Base-by-base conservation (phyloP, 306 rosid genomes). In the Acacia crassicarpa region DNA sequence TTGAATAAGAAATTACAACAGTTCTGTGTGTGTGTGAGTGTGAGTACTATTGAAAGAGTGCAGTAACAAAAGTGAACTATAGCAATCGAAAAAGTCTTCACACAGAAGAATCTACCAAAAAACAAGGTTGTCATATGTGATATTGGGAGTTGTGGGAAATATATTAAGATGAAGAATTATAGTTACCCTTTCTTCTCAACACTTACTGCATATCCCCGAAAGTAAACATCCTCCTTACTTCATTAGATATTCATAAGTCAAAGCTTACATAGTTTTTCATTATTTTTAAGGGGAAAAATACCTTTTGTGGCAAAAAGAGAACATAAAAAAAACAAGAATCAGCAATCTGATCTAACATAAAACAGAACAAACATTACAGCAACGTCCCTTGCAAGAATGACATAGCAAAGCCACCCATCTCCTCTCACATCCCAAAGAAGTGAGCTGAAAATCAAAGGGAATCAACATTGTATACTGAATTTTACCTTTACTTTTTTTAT, bases 371-470 rank as follows among this genome's bases (percentile, higher is more conserved):
- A 30, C 46, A 46, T 13, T 53, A 38, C 14, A 30, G 35, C 6
- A 54, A 27, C 32, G 74, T 51, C 69, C 80, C 58, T 53, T 58
- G 40, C 68, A 59, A 72, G 33, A 48, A 71, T 62, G 16, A 48
- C 56, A 44, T 23, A 53, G 63, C 70, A 71, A 72, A 63, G 43
- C 43, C 41, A 15, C 59, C 67, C 40, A 51, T 74, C 65, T 73
- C 77, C 67, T 13, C 30, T 27, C 54, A 62, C 44, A 77, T 72
- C 40, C 76, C 72, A 33, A 75, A 66, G 49, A 75, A 25, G 63
- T 70, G 78, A 46, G 67, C 62, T 48, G 22, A 58, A 82, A 14
- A n/a, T 59, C 74, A 76, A 69, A 69, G 51, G 56, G 65, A 82
- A 61, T 61, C 67, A 61, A 61, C 17, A 61, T 61, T 61, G 67